These are phyloP conservation scores for Groenewaldozyma auringiensis DNA, from an alignment of 1,139 yeast genomes.

Conservation along the genomic window DNA sequence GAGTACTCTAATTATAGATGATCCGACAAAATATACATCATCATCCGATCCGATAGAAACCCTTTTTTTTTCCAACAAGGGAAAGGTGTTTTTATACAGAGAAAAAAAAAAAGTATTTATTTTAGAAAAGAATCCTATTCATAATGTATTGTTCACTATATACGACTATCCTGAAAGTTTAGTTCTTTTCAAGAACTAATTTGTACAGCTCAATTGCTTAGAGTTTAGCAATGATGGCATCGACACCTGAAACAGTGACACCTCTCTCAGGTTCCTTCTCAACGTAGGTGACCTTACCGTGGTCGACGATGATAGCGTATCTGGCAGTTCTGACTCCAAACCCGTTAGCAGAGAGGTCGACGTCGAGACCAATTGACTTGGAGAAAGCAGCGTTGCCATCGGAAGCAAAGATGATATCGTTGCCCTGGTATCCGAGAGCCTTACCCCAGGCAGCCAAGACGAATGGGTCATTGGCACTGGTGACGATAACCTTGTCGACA, in stretches of 20 bases:
- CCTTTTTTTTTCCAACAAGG: too few relatives aligned
- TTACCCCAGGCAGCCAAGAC: constrained; percentile 77
- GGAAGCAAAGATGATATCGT: constrained; percentile 51
- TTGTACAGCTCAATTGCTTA: too few relatives aligned
- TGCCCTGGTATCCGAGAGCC: constrained; percentile 46
- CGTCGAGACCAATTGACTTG: constrained; percentile 51
- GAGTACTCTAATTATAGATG: too few relatives aligned
- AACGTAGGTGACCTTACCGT: constrained; percentile 56
- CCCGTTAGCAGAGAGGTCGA: constrained; percentile 50
- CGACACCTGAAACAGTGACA: constrained; percentile 58
- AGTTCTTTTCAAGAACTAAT: too few relatives aligned
- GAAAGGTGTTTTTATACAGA: too few relatives aligned
- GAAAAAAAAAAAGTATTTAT: too few relatives aligned
- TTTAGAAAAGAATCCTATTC: too few relatives aligned
- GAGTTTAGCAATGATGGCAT: constrained; percentile 40
- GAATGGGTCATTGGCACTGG: constrained; percentile 78
- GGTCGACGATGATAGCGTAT: constrained; percentile 61
- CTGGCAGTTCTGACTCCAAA: constrained; percentile 62
- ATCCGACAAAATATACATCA: too few relatives aligned
- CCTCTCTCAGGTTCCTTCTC: constrained; percentile 58
- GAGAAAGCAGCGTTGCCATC: constrained; percentile 65
- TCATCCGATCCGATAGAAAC: too few relatives aligned
- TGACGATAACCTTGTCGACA: constrained; percentile 60
- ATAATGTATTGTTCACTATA: too few relatives aligned
- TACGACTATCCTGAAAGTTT: too few relatives aligned